A percentile compares a stretch with the other conserved stretches of the same genome.
Evolutionary conservation across 495 filamentous ascomycete species (phyloP).

Genomic region (Neurospora sp.): DNA sequence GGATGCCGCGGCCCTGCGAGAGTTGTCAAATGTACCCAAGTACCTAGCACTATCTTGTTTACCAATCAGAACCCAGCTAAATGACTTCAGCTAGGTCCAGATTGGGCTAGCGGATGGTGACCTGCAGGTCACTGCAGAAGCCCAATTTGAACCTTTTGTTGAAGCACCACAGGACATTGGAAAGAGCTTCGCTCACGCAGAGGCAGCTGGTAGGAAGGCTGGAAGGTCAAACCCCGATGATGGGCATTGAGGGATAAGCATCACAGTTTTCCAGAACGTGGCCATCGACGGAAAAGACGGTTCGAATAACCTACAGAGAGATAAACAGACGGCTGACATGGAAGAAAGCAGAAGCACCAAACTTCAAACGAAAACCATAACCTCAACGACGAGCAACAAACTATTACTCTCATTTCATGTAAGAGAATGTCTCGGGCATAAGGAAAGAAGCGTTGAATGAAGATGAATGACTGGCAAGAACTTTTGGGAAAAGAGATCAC

Average conservation of each 20-base stretch:
- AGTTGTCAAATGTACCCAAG: not conserved
- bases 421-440: not conserved
- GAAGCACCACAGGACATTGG: not conserved
- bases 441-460: not conserved
- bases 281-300: not conserved
- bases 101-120: not conserved
- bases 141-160: not conserved
- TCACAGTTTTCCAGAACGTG: not conserved
- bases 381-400: not conserved
- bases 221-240: not conserved
- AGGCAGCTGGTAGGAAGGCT: not conserved
- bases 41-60: not conserved
- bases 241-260: not conserved
- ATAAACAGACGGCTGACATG: not conserved
- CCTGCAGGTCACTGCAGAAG: not conserved
- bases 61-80: not conserved
- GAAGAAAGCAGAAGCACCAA: not conserved
- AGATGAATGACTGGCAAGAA: not conserved
- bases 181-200: not conserved
- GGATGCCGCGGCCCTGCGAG: not conserved
- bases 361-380: not conserved
- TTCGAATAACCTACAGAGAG: not conserved
- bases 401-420: not conserved
- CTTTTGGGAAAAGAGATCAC: not conserved
- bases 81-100: not conserved